phyloP scores from a whole-genome alignment of 73 alveolate species.

The Tetrahymena elliotti region DNA sequence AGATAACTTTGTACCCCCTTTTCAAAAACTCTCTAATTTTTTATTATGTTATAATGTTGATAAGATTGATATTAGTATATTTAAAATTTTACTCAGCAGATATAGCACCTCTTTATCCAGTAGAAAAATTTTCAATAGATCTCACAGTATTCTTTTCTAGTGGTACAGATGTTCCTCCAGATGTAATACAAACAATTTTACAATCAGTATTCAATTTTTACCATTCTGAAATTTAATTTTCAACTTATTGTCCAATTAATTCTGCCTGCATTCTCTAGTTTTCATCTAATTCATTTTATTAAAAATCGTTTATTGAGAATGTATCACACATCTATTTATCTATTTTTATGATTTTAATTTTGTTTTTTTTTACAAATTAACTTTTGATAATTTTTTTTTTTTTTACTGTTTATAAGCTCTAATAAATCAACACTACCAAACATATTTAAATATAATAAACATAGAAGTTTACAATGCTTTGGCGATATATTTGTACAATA shows the following conservation, averaged over 20 bases:
- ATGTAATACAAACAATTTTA: constrained; percentile 54
- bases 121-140: constrained; percentile 78
- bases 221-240: not conserved
- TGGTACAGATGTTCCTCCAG: constrained; percentile 90
- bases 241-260: not conserved
- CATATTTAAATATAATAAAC: too few species aligned
- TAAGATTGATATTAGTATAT: too few species aligned
- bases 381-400: too few species aligned
- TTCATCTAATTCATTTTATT: not conserved
- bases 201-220: not conserved
- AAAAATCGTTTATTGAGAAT: not conserved
- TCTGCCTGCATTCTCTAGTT: not conserved
- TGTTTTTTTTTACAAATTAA: not conserved
- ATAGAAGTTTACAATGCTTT: not conserved
- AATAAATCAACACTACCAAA: not conserved
- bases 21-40: not conserved
- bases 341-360: not conserved
- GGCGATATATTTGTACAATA: not conserved
- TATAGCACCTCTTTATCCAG: constrained; percentile 79
- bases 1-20: constrained; percentile 2
- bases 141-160: constrained; percentile 79
- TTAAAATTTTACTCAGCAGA: constrained; percentile 49
- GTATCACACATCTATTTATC: not conserved
- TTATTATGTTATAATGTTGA: too few species aligned
- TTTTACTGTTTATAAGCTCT: not conserved